A percentile compares a stretch with the other conserved stretches of the same genome.
These are phyloP conservation scores for Astraeus odoratus DNA, from an alignment of 768 basidiomycete species.

Conservation along the genomic window DNA sequence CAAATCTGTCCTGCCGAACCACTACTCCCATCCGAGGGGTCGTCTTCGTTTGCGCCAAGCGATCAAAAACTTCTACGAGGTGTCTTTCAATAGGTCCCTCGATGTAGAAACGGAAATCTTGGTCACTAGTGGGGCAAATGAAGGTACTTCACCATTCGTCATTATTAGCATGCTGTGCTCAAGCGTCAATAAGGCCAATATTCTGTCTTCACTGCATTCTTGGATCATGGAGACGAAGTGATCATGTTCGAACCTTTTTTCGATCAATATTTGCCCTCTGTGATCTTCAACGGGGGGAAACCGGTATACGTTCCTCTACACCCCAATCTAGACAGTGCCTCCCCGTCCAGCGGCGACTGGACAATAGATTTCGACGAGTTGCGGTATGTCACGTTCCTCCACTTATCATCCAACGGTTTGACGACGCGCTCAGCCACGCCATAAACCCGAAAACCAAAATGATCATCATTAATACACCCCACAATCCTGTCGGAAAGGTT, in stretches of 20 bases:
- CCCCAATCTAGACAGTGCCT: slow-evolving; percentile 54
- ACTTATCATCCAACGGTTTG: neutral
- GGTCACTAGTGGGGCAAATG: slow-evolving; percentile 95
- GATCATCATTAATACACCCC: slow-evolving; percentile 93
- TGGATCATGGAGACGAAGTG: slow-evolving; percentile 91
- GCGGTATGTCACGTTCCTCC: slow-evolving; percentile 37
- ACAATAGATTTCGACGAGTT: slow-evolving; percentile 85
- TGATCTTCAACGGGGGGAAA: slow-evolving; percentile 89
- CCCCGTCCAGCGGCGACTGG: slow-evolving; percentile 73
- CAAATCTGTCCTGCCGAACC: slow-evolving; percentile 55
- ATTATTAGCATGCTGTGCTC: slow-evolving; percentile 1
- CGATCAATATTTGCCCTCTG: slow-evolving; percentile 90
- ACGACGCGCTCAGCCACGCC: slow-evolving; percentile 46
- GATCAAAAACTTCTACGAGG: slow-evolving; percentile 72
- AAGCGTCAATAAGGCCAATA: slow-evolving; percentile 65
- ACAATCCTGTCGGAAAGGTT: slow-evolving; percentile 98
- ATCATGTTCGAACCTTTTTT: slow-evolving; percentile 99
- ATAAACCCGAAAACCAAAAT: slow-evolving; percentile 89
- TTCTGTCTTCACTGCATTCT: slow-evolving; percentile 85
- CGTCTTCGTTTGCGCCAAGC: slow-evolving; percentile 83
- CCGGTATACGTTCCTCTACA: slow-evolving; percentile 95
- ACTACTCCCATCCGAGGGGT: slow-evolving; percentile 90
- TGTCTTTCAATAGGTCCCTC: slow-evolving; percentile 60
- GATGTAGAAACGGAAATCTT: slow-evolving; percentile 85
- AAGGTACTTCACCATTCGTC: slow-evolving; percentile 46